Conservation (phyloP, 805 yeast species). For the Metschnikowia cubensis region DNA sequence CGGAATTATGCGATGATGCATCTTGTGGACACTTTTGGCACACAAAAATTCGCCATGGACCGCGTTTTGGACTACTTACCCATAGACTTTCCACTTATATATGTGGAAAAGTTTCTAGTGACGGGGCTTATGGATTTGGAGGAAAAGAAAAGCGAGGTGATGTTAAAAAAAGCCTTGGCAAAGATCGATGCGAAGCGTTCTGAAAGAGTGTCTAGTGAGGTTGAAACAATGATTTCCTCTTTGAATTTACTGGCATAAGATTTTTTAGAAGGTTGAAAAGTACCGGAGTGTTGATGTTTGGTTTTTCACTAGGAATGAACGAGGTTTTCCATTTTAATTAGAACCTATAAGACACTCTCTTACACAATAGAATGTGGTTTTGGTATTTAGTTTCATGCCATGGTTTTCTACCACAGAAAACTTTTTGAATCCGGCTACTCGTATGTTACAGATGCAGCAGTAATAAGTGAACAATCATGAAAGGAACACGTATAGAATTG, state of each 20-base stretch:
- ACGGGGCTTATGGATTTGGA: slow-evolving; percentile 20
- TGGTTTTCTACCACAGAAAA: no score
- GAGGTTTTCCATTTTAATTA: no score
- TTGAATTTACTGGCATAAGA: not conserved
- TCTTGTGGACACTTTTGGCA: slow-evolving; percentile 25
- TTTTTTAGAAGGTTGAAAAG: no score
- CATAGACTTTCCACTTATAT: slow-evolving; percentile 25
- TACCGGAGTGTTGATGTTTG: no score
- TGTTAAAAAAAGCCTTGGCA: slow-evolving; percentile 26
- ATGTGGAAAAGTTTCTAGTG: slow-evolving; percentile 26
- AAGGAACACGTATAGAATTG: no score
- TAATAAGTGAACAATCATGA: no score
- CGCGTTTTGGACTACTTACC: slow-evolving; percentile 32
- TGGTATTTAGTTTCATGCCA: no score
- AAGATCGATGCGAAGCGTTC: slow-evolving; percentile 27
- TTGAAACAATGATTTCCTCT: slow-evolving; percentile 7
- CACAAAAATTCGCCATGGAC: slow-evolving; percentile 16
- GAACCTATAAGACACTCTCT: no score
- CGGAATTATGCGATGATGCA: slow-evolving; percentile 25
- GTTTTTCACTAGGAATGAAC: no score
- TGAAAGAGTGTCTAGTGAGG: slow-evolving; percentile 20
- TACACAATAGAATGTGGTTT: no score
- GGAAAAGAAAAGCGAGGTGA: slow-evolving; percentile 14
- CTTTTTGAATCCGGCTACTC: no score
- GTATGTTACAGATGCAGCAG: no score